phyloP scores from a whole-genome alignment of 2,329 filamentous ascomycete species.

The Monilinia vaccinii-corymbosi region DNA sequence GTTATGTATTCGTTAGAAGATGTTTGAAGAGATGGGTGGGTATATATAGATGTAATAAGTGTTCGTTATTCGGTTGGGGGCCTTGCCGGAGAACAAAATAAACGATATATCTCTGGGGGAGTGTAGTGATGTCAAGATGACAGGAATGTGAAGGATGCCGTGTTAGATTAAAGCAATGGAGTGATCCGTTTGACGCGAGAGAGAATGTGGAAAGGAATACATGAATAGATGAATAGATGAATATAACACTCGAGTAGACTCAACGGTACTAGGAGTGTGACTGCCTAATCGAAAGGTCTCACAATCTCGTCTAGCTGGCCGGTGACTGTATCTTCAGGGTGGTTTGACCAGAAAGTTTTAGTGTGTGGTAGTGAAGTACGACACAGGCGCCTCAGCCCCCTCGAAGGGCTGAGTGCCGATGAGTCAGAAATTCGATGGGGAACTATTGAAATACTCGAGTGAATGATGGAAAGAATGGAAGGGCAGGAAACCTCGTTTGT shows the following conservation, averaged over 20 bases:
- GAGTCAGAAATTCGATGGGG: not conserved
- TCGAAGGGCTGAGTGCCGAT: constrained; percentile 7
- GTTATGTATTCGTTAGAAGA: not conserved
- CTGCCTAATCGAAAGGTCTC: constrained; percentile 3
- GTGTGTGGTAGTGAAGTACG: constrained; percentile 2
- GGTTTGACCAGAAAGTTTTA: not conserved
- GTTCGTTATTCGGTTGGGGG: not conserved
- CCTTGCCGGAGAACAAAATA: constrained; percentile 2
- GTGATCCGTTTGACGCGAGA: constrained; percentile 4
- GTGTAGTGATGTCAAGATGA: not conserved
- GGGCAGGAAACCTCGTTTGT: constrained; percentile 5
- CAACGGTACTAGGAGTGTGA: constrained; percentile 5
- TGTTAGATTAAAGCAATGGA: not conserved
- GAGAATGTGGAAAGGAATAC: not conserved
- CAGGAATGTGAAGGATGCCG: constrained; percentile 5
- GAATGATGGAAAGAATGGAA: not conserved
- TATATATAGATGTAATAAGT: not conserved
- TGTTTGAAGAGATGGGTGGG: not conserved
- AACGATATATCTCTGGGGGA: not conserved
- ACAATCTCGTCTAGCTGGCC: not conserved
- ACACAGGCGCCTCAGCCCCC: constrained; percentile 9
- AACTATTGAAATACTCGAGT: not conserved
- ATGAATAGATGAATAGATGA: not conserved
- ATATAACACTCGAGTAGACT: not conserved
- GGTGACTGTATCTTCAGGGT: constrained; percentile 1